Percentiles rank a stretch among this genome's conserved stretches.
These are phyloP conservation scores for Apophysomyces elegans DNA, from an alignment of 371 early-diverging fungal genomes.

Conservation along the genomic window DNA sequence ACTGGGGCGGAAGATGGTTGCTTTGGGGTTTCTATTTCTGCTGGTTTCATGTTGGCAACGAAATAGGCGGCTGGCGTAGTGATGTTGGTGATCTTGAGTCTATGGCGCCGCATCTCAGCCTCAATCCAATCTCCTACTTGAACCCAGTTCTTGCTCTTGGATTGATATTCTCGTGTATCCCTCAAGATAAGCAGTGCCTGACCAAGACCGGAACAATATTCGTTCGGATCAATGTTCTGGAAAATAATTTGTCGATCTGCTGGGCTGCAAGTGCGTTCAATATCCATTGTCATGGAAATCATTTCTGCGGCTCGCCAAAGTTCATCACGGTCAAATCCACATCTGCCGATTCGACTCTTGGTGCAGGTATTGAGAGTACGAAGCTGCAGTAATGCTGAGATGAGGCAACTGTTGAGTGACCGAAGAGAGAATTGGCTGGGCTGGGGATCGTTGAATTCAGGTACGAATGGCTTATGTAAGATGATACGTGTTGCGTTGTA, in stretches of 20 bases:
- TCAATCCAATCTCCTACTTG: slow-evolving; percentile 44
- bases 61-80: slow-evolving; percentile 14
- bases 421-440: slow-evolving; percentile 29
- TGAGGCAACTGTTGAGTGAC: slow-evolving; percentile 39
- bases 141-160: slow-evolving; percentile 31
- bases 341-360: slow-evolving; percentile 26
- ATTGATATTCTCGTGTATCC: slow-evolving; percentile 32
- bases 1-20: background rate
- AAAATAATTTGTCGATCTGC: slow-evolving; percentile 23
- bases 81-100: background rate
- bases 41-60: slow-evolving; percentile 22
- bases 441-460: slow-evolving; percentile 28
- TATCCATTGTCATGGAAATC: slow-evolving; percentile 34
- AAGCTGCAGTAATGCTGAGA: slow-evolving; percentile 30
- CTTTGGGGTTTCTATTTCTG: background rate
- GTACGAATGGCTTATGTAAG: slow-evolving; percentile 42
- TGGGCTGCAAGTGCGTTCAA: slow-evolving; percentile 22
- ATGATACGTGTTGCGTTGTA: slow-evolving; percentile 47
- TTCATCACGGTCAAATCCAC: slow-evolving; percentile 46
- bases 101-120: slow-evolving; percentile 32
- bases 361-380: slow-evolving; percentile 34
- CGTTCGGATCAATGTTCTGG: slow-evolving; percentile 22
- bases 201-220: slow-evolving; percentile 23
- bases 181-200: slow-evolving; percentile 25
- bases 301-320: slow-evolving; percentile 42